Percentiles rank a stretch among this genome's conserved stretches.
These are phyloP conservation scores for Vaccinium myrtillus DNA, from an alignment of 148 eudicot species.

Conservation along the genomic window DNA sequence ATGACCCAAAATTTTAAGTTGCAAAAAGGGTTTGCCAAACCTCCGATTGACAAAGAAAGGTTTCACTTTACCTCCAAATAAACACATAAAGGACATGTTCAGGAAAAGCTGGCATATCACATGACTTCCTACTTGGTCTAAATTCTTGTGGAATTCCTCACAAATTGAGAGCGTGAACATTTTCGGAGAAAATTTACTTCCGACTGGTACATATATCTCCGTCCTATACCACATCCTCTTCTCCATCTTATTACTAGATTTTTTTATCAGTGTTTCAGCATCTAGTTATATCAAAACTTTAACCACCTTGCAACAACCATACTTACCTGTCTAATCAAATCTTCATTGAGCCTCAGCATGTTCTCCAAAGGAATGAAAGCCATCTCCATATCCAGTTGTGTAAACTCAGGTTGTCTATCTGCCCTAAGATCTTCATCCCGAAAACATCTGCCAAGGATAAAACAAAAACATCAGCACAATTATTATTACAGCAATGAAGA, in stretches of 20 bases:
- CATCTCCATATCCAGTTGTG: slow-evolving; percentile 93
- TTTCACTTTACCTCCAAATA: not conserved
- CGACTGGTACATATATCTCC: not conserved
- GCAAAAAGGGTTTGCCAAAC: not conserved
- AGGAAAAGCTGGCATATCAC: not conserved
- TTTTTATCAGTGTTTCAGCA: not conserved
- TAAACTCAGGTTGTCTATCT: slow-evolving; percentile 98
- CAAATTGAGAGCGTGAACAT: not conserved
- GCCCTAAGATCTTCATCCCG: slow-evolving; percentile 99
- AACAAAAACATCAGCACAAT: slow-evolving; percentile 1
- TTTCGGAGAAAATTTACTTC: not conserved
- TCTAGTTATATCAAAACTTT: not conserved
- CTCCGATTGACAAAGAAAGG: not conserved
- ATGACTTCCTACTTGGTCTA: not conserved
- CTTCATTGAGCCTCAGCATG: slow-evolving; percentile 93
- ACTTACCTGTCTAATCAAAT: slow-evolving; percentile 86
- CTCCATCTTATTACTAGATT: not conserved
- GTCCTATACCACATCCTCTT: not conserved
- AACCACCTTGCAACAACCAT: slow-evolving; percentile 6
- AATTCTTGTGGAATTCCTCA: not conserved
- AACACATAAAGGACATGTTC: not conserved
- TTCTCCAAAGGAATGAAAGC: slow-evolving; percentile 92
- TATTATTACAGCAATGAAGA: not conserved
- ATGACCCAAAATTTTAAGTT: not conserved
- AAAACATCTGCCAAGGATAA: slow-evolving; percentile 60